These are phyloP conservation scores for Coniochaeta sp. DNA, from an alignment of 2,329 filamentous ascomycete species.

Conservation along the genomic window DNA sequence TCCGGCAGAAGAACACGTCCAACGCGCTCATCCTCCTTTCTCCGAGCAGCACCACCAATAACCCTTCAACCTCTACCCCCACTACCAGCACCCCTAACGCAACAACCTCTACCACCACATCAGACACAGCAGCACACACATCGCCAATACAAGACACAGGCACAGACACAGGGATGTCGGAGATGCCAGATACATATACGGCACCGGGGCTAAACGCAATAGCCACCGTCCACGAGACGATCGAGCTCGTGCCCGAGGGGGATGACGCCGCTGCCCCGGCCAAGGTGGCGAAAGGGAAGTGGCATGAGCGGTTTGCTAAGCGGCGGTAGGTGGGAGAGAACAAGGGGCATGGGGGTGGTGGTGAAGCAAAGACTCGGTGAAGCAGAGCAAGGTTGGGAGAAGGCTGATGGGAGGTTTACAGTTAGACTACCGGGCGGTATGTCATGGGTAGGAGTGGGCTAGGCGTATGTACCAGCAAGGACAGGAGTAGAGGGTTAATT, in stretches of 20 bases:
- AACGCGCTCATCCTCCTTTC: constrained; percentile 55
- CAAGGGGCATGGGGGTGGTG: background rate
- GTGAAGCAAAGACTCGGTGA: background rate
- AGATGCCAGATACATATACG: too few species aligned
- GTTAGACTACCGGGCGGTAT: too few species aligned
- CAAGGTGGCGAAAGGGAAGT: constrained; percentile 39
- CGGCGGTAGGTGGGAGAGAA: constrained; percentile 25
- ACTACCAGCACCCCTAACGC: too few species aligned
- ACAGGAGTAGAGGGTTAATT: too few species aligned
- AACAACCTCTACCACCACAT: constrained; percentile 5
- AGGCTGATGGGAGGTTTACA: background rate
- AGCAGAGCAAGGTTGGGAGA: background rate
- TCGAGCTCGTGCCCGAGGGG: constrained; percentile 46
- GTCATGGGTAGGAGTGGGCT: too few species aligned
- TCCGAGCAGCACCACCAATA: constrained; percentile 17
- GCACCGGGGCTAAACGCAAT: constrained; percentile 35
- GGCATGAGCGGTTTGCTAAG: constrained; percentile 53
- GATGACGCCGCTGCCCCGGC: constrained; percentile 17
- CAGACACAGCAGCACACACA: constrained; percentile 20
- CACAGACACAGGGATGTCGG: too few species aligned
- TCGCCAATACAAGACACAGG: too few species aligned
- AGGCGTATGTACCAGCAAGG: too few species aligned
- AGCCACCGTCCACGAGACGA: constrained; percentile 53
- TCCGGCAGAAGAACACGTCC: constrained; percentile 62
- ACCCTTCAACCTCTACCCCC: constrained; percentile 4